These are phyloP conservation scores for Rosellinia necatrix DNA, from an alignment of 2,329 filamentous ascomycete species.

Conservation along the genomic window DNA sequence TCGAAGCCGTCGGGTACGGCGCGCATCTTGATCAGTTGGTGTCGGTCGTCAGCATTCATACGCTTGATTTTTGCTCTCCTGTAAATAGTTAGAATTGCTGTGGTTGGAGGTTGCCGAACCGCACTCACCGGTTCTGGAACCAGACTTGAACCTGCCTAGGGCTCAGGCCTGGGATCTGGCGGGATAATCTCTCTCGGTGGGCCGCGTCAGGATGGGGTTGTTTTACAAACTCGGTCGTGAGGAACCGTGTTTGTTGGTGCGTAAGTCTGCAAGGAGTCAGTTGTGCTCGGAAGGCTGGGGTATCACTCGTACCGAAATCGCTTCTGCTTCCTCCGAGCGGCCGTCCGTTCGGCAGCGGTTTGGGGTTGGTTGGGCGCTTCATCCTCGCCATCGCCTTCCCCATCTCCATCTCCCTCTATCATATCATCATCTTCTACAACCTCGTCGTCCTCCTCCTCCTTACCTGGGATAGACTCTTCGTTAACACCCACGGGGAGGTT, in stretches of 20 bases:
- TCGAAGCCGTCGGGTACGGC: conserved; percentile 73
- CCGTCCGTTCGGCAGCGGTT: conserved; percentile 53
- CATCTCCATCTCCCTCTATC: conserved; percentile 54
- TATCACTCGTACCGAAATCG: conserved; percentile 67
- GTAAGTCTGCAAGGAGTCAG: conserved; percentile 69
- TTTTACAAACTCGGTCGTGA: conserved; percentile 96
- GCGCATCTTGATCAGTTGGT: conserved; percentile 73
- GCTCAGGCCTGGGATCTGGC: conserved; percentile 89
- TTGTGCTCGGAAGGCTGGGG: conserved; percentile 8
- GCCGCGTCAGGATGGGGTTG: conserved; percentile 93
- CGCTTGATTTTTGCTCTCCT: conserved; percentile 75
- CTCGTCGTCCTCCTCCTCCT: conserved; percentile 58
- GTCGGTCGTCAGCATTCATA: conserved; percentile 70
- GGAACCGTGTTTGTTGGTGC: conserved; percentile 93
- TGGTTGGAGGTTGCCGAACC: conserved; percentile 23
- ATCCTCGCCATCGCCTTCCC: conserved; percentile 53
- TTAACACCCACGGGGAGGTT: conserved; percentile 42
- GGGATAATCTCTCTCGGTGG: conserved; percentile 82
- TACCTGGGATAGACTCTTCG: conserved; percentile 47
- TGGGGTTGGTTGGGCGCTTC: conserved; percentile 58
- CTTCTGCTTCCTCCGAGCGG: conserved; percentile 70
- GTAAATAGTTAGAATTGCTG: conserved; percentile 29
- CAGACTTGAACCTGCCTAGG: conserved; percentile 95
- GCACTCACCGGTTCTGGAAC: conserved; percentile 90
- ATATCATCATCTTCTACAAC: conserved; percentile 60